These are phyloP conservation scores for Kalanchoe fedtschenkoi DNA, from an alignment of 164 flowering plant species.

Conservation along the genomic window DNA sequence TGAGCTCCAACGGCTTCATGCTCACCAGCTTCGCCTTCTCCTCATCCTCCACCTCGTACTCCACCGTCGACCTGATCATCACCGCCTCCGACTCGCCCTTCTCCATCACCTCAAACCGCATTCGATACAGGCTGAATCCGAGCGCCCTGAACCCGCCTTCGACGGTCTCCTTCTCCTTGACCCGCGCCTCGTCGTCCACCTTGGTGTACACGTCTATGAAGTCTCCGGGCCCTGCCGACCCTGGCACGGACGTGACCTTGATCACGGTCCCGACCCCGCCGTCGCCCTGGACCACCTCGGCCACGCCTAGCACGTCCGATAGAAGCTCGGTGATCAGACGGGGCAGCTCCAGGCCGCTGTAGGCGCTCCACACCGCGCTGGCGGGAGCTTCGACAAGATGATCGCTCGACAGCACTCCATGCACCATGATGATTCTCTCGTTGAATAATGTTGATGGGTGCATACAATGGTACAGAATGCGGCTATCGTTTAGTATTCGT, in stretches of 20 bases:
- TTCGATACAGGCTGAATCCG: constrained; percentile 14
- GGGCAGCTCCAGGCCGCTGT: background rate
- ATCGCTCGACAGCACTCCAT: no score
- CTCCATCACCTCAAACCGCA: constrained; percentile 16
- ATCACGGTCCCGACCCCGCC: background rate
- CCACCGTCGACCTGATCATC: constrained; percentile 10
- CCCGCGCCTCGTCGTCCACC: constrained; percentile 15
- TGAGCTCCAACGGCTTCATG: no score
- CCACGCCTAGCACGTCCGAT: background rate
- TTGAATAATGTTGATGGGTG: no score
- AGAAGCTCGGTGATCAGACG: background rate
- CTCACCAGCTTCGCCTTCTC: no score
- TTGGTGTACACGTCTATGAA: constrained; percentile 11
- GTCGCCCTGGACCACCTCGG: background rate
- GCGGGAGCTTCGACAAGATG: no score
- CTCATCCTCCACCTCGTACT: constrained; percentile 17
- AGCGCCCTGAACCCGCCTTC: constrained; percentile 19
- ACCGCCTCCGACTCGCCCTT: constrained; percentile 9
- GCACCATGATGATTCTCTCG: no score
- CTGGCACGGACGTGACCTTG: background rate
- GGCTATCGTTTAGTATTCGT: no score
- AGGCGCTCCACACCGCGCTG: background rate
- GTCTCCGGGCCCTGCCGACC: background rate
- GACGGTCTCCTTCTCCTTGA: constrained; percentile 16
- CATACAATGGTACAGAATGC: no score